Evolutionary conservation across 352 stramenopile genomes (phyloP).

Genomic region (Globisporangium megalacanthum): DNA sequence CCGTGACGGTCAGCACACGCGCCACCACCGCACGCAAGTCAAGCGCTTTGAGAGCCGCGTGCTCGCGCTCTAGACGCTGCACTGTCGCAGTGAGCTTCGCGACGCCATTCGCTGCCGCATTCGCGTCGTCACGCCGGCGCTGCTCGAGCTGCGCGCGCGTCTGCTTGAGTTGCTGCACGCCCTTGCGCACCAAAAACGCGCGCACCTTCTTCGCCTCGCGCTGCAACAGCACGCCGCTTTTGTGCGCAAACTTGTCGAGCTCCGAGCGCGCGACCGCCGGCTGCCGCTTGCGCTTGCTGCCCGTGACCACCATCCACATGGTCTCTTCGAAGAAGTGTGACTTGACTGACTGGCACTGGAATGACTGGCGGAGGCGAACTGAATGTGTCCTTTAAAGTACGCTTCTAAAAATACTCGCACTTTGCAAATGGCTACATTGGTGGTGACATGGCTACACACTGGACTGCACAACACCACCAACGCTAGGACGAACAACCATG

Average conservation of each 20-base stretch:
- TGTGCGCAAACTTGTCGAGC: conserved; percentile 68
- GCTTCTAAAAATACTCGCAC: background rate
- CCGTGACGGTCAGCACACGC: conserved; percentile 35
- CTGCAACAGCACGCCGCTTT: conserved; percentile 62
- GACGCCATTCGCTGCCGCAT: conserved; percentile 27
- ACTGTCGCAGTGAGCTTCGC: conserved; percentile 37
- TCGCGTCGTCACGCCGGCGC: background rate
- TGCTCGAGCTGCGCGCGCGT: conserved; percentile 27
- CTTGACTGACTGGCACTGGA: background rate
- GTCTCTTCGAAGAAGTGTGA: background rate
- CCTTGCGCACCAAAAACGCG: conserved; percentile 57
- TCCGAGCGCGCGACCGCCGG: conserved; percentile 31
- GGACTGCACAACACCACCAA: background rate
- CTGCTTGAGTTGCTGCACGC: conserved; percentile 72
- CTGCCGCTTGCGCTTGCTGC: conserved; percentile 46
- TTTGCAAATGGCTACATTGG: background rate
- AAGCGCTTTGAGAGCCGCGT: conserved; percentile 46
- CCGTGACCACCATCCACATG: conserved; percentile 2
- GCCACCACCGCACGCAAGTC: conserved; percentile 43
- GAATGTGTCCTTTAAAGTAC: background rate
- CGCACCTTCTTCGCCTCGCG: conserved; percentile 74
- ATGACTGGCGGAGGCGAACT: conserved; percentile 1
- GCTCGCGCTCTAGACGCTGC: conserved; percentile 44
- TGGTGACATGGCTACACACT: background rate
- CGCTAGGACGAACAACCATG: background rate